Evolutionary conservation across 2,329 filamentous ascomycete species (phyloP), one percentile per base, ranked within the genome.

Genomic region (Lachnellula arida): DNA sequence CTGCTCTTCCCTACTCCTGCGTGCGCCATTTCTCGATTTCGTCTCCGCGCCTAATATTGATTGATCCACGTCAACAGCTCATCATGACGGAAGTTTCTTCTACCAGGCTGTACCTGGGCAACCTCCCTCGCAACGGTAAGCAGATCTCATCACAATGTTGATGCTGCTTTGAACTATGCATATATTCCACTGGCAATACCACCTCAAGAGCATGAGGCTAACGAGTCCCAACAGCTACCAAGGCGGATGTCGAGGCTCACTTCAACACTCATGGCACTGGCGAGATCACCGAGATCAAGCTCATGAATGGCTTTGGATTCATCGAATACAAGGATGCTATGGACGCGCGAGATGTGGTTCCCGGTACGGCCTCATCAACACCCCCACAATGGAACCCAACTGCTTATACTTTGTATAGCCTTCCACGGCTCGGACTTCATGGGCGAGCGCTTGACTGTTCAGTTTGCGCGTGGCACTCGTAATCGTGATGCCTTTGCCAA

Each of bases 301-400:
- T 99, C 63, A 99, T 99, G 94, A 97, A 96, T 73, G 94, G 94
- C 70, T 99, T 99, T 72, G 94, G 94, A 73, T 99, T 99, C 80
- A 96, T 99, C 73, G 94, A 99, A 76, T 99, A 97, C 76, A 95
- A 97, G 76, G 94, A 97, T 78, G 86, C 91, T 57, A 90, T 97
- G 88, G 94, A 99, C 78, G 94, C 94, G 66, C 89, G 93, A 72
- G 94, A 99, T 77, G 92, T 99, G 63, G 94, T 99, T 70, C 94
- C 94, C 75, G 93, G 94, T 97, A 84, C 78, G 87, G 70, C 61
- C 53, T 46, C 46, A 54, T 60, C 48, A 54, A 56, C 46, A 47
- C 28, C 53, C 59, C 51, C 57, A 44, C 54, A 54, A 53, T 56
- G 54, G 48, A 55, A 60, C 55, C 51, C 52, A 63, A 60, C 55